Conservation (phyloP, 2,329 filamentous ascomycete genomes). For the Akanthomyces uredinophilus region DNA sequence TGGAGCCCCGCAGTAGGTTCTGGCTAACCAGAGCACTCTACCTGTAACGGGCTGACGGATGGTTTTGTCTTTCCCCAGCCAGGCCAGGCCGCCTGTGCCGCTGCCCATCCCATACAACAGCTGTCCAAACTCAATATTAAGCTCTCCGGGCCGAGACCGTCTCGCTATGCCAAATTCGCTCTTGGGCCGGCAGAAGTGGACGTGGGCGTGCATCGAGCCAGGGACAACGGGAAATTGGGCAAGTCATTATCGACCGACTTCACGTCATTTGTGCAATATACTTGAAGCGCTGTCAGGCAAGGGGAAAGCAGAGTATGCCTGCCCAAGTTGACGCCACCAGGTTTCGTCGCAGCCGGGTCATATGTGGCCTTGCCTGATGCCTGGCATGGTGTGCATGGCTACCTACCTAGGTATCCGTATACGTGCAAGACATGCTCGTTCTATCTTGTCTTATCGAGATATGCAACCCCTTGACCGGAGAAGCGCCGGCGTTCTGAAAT, state of each 20-base stretch:
- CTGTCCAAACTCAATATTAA: neutral
- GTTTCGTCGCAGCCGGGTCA: neutral
- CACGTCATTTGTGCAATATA: neutral
- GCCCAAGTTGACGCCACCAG: neutral
- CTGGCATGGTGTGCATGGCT: neutral
- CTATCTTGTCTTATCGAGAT: neutral
- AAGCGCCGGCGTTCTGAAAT: neutral
- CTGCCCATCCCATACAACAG: neutral
- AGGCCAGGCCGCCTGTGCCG: neutral
- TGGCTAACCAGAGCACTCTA: neutral
- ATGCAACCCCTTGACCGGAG: too few relatives aligned
- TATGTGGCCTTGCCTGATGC: neutral
- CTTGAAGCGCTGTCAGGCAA: neutral
- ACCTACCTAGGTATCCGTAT: neutral
- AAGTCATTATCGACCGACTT: neutral
- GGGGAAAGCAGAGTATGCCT: neutral
- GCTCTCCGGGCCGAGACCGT: neutral
- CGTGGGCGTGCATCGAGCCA: neutral
- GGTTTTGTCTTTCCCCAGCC: too few relatives aligned
- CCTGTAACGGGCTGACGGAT: neutral
- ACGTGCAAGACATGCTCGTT: neutral
- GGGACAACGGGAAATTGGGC: neutral
- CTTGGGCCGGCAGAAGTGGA: neutral
- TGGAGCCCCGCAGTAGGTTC: conserved; percentile 7
- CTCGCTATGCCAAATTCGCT: neutral